Conservation (phyloP, 768 basidiomycete species). For the Ephemerocybe angulata region DNA sequence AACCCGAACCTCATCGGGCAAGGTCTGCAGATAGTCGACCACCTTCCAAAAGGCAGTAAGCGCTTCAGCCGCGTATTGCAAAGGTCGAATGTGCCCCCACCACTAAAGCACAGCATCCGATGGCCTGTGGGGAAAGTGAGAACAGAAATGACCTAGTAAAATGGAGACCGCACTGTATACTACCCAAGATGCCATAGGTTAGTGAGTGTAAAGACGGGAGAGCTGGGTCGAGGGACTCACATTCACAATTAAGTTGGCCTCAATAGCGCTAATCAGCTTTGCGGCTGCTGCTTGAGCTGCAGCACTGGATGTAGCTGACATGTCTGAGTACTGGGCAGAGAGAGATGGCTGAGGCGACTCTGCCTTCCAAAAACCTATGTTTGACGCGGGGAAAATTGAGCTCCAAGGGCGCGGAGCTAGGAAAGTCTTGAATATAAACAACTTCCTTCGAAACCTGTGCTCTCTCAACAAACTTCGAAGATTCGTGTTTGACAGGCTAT, state of each 20-base stretch:
- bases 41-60: background rate
- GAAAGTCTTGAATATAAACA: too few species aligned
- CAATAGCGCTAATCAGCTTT: background rate
- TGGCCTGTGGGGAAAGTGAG: background rate
- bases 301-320: background rate
- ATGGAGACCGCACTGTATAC: background rate
- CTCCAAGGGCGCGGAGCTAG: too few species aligned
- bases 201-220: too few species aligned
- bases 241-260: background rate
- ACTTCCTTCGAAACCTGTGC: too few species aligned
- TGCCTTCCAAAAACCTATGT: too few species aligned
- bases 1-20: background rate
- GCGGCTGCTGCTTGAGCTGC: too few species aligned
- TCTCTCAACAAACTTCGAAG: too few species aligned
- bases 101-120: background rate
- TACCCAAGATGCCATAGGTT: background rate
- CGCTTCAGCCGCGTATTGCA: background rate
- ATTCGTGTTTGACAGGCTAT: too few species aligned
- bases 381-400: too few species aligned
- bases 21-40: background rate
- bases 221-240: too few species aligned
- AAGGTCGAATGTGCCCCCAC: background rate
- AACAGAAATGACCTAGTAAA: background rate
- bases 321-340: background rate
- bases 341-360: too few species aligned